phyloP scores from a whole-genome alignment of 495 filamentous ascomycete genomes.

The Penicillium crystallinum region DNA sequence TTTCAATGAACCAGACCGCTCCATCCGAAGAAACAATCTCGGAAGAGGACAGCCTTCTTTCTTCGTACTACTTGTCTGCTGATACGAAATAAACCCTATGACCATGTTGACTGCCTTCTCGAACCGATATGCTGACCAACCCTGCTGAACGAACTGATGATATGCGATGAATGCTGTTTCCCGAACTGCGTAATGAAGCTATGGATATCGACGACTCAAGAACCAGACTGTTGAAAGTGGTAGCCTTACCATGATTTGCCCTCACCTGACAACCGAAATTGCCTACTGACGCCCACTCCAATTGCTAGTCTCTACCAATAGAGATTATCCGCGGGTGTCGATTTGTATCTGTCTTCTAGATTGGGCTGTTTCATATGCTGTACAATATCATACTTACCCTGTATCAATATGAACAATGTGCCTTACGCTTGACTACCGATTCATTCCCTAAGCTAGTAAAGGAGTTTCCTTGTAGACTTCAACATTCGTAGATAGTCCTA shows the following conservation, averaged over 20 bases:
- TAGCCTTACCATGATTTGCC: constrained; percentile 1
- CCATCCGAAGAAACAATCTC: constrained; percentile 34
- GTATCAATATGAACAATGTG: constrained; percentile 9
- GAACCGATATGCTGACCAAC: neutral
- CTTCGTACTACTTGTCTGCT: constrained; percentile 29
- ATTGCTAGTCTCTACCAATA: constrained; percentile 1
- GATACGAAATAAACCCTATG: constrained; percentile 15
- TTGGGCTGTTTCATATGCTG: constrained; percentile 8
- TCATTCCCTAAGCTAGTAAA: neutral
- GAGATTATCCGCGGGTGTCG: neutral
- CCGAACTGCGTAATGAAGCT: neutral
- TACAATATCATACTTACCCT: constrained; percentile 12
- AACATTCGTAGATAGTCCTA: neutral
- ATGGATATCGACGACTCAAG: neutral
- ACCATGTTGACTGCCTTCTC: neutral
- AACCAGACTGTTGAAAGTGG: neutral
- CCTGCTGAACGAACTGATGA: neutral
- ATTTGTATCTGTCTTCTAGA: neutral
- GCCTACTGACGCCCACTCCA: neutral
- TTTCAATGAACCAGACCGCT: constrained; percentile 2
- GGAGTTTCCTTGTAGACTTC: neutral
- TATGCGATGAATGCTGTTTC: neutral
- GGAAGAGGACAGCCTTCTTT: constrained; percentile 29
- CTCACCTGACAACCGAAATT: constrained; percentile 2
- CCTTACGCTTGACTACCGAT: neutral